Percentiles rank a stretch among this genome's conserved stretches.
Conservation (phyloP, 2,329 filamentous ascomycete genomes). For the Alternaria gansuensis region DNA sequence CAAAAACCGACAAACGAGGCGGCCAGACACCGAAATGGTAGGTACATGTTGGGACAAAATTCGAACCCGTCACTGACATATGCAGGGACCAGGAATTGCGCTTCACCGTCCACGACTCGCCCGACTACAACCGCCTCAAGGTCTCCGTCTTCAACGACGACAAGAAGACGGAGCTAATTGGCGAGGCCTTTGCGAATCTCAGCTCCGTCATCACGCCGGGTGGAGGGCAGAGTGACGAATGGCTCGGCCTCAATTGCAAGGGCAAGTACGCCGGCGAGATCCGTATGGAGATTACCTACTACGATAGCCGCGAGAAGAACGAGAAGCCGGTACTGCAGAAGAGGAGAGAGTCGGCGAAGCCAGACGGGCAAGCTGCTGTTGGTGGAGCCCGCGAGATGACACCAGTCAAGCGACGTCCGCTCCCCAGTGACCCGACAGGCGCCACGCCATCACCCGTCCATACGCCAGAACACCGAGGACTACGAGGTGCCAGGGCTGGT, state of each 20-base stretch:
- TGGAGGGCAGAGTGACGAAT: conserved; percentile 92
- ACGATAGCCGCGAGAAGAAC: conserved; percentile 84
- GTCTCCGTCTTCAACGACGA: conserved; percentile 98
- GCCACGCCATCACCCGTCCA: conserved; percentile 52
- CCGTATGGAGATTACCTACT: conserved; percentile 93
- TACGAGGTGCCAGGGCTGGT: conserved; percentile 43
- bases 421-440: conserved; percentile 78
- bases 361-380: conserved; percentile 51
- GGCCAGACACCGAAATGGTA: conserved; percentile 97
- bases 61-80: conserved; percentile 25
- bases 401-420: conserved; percentile 80
- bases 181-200: conserved; percentile 89
- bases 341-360: conserved; percentile 55
- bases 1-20: conserved; percentile 88
- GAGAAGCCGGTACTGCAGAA: conserved; percentile 71
- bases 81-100: conserved; percentile 95
- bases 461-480: conserved; percentile 44
- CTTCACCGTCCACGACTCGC: conserved; percentile 94
- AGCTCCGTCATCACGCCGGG: conserved; percentile 81
- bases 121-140: conserved; percentile 95
- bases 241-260: conserved; percentile 86
- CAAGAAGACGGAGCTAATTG: conserved; percentile 96
- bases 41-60: conserved; percentile 40
- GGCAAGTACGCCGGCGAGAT: conserved; percentile 97
- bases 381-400: conserved; percentile 64